These are phyloP conservation scores for Penicillium polonicum DNA, from an alignment of 2,329 filamentous ascomycete species.

Conservation along the genomic window DNA sequence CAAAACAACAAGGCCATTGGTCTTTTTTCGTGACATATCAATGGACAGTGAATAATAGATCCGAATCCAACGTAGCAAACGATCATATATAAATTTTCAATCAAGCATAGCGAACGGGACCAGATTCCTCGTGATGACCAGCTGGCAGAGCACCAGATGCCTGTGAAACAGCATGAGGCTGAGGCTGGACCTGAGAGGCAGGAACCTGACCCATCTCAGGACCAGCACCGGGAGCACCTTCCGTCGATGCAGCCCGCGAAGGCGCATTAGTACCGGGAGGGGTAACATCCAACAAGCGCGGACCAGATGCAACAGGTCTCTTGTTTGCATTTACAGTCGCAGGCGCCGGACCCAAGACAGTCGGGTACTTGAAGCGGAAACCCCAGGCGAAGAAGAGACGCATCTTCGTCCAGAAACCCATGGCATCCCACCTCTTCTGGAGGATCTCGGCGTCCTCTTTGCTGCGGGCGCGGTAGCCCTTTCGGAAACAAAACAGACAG, in stretches of 20 bases:
- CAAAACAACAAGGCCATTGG: neutral
- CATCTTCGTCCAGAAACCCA: constrained; percentile 27
- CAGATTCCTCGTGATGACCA: constrained; percentile 10
- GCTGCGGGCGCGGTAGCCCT: constrained; percentile 31
- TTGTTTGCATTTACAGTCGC: constrained; percentile 22
- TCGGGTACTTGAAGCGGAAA: constrained; percentile 32
- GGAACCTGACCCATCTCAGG: constrained; percentile 10
- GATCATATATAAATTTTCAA: neutral
- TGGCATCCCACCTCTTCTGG: constrained; percentile 27
- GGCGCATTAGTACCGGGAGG: constrained; percentile 6
- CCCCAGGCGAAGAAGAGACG: constrained; percentile 32
- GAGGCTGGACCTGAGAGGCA: neutral
- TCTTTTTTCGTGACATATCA: neutral
- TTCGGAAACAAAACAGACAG: constrained; percentile 27
- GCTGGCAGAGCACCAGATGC: constrained; percentile 5
- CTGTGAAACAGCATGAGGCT: neutral
- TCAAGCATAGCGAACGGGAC: constrained; percentile 6
- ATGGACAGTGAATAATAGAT: neutral
- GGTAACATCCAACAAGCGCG: constrained; percentile 9
- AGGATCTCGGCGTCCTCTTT: constrained; percentile 28
- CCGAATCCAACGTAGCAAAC: neutral
- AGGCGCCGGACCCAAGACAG: constrained; percentile 30
- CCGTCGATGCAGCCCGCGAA: neutral
- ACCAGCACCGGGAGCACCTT: neutral
- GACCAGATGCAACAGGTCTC: constrained; percentile 21